phyloP scores from a whole-genome alignment of 1,284 basidiomycete genomes.

The Apiotrichum akiyoshidainum region DNA sequence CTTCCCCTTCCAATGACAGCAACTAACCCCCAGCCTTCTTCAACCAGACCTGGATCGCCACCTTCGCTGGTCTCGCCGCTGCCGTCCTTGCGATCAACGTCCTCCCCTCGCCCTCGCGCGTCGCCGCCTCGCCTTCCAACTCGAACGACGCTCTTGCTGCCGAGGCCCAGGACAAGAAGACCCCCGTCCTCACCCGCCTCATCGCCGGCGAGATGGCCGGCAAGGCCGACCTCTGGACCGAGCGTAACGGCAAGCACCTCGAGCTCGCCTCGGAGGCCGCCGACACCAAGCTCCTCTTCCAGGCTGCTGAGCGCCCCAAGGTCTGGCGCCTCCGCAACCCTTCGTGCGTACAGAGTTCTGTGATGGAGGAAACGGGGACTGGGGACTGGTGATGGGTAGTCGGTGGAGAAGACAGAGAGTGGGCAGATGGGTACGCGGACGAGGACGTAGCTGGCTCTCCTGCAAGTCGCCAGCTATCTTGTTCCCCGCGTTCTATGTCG shows the following conservation, averaged over 20 bases:
- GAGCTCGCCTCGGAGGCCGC: conserved; percentile 46
- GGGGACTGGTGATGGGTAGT: not conserved
- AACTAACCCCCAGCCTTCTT: conserved; percentile 42
- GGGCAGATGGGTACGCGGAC: too few species aligned
- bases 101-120: conserved; percentile 38
- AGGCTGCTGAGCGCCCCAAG: conserved; percentile 52
- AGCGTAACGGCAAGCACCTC: conserved; percentile 51
- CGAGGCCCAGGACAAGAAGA: conserved; percentile 17
- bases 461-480: too few species aligned
- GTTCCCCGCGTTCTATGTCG: too few species aligned
- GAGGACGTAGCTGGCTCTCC: too few species aligned
- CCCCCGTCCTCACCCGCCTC: conserved; percentile 46
- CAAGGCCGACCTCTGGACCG: conserved; percentile 35
- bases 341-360: conserved; percentile 31
- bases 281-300: conserved; percentile 51
- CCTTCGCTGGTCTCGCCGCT: conserved; percentile 28
- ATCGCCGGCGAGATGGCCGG: conserved; percentile 40
- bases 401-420: too few species aligned
- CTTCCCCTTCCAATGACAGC: not conserved
- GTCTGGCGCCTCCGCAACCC: conserved; percentile 49
- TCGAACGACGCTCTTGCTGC: conserved; percentile 31
- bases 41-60: conserved; percentile 44
- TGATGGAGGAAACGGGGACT: not conserved
- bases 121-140: conserved; percentile 28
- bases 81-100: conserved; percentile 38